A percentile compares a stretch with the other conserved stretches of the same genome.
These are phyloP conservation scores for Apophysomyces variabilis DNA, from an alignment of 371 early-diverging fungal species.

Conservation along the genomic window DNA sequence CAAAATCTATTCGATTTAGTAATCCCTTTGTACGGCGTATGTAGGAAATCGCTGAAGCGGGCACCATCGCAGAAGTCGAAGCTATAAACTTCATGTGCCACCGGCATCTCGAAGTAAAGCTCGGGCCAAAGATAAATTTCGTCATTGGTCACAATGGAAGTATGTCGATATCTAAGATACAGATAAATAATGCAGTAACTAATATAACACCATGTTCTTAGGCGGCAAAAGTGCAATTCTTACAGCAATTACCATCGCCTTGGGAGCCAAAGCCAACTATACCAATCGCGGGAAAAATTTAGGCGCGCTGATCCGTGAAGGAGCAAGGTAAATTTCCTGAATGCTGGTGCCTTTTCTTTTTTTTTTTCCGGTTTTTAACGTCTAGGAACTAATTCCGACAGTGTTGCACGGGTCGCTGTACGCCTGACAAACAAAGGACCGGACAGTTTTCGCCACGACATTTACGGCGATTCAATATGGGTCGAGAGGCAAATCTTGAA, in stretches of 20 bases:
- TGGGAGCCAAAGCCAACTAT: constrained; percentile 89
- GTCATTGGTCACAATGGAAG: constrained; percentile 95
- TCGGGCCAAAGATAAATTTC: constrained; percentile 93
- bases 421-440: constrained; percentile 82
- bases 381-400: constrained; percentile 18
- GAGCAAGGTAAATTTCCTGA: constrained; percentile 55
- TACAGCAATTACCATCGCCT: constrained; percentile 86
- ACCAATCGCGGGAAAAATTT: constrained; percentile 89
- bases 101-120: constrained; percentile 70
- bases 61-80: constrained; percentile 82
- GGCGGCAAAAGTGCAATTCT: constrained; percentile 95
- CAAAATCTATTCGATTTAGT: neutral
- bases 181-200: neutral
- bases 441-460: constrained; percentile 79
- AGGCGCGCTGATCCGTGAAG: constrained; percentile 84
- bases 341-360: constrained; percentile 4
- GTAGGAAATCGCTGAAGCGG: constrained; percentile 59
- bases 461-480: constrained; percentile 80
- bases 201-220: constrained; percentile 16
- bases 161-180: constrained; percentile 34
- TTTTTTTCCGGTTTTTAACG: neutral
- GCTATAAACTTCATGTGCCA: constrained; percentile 96
- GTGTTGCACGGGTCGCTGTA: constrained; percentile 69
- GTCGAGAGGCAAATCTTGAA: constrained; percentile 79
- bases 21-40: neutral